Conservation (phyloP, 257 asterid species). For the Solanum virginianum region DNA sequence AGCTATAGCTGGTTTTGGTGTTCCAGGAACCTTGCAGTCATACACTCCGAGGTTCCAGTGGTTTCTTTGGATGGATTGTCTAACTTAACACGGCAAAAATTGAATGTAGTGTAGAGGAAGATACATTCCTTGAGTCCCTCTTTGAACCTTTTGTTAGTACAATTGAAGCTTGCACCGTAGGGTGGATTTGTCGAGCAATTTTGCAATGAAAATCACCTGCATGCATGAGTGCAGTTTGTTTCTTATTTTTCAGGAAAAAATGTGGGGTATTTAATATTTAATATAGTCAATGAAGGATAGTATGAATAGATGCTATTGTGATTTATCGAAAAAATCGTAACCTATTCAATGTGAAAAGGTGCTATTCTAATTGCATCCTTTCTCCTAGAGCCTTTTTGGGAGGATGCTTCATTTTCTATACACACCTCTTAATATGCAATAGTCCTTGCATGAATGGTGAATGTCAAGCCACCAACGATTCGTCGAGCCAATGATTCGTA, state of each 20-base stretch:
- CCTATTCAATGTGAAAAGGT: too few relatives aligned
- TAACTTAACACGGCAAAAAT: not conserved
- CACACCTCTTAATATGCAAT: too few relatives aligned
- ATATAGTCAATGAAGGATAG: too few relatives aligned
- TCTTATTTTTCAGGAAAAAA: not conserved
- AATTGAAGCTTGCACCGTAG: not conserved
- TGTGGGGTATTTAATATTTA: not conserved
- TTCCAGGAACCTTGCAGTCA: slow-evolving; percentile 31
- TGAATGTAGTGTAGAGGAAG: not conserved
- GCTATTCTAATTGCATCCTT: too few relatives aligned
- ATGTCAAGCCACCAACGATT: too few relatives aligned
- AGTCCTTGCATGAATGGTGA: too few relatives aligned
- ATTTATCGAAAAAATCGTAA: too few relatives aligned
- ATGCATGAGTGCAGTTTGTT: not conserved
- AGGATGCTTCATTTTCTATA: too few relatives aligned
- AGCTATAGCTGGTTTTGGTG: slow-evolving; percentile 7
- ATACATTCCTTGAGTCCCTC: not conserved
- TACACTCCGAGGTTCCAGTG: slow-evolving; percentile 31
- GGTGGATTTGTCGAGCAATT: not conserved
- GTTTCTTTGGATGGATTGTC: slow-evolving; percentile 24
- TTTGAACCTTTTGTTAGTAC: not conserved
- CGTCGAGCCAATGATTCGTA: too few relatives aligned
- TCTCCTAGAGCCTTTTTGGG: too few relatives aligned
- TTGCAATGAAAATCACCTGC: not conserved
- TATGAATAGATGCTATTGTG: too few relatives aligned